Conservation (phyloP, 768 basidiomycete genomes). For the Termitomyces eurrhizus region DNA sequence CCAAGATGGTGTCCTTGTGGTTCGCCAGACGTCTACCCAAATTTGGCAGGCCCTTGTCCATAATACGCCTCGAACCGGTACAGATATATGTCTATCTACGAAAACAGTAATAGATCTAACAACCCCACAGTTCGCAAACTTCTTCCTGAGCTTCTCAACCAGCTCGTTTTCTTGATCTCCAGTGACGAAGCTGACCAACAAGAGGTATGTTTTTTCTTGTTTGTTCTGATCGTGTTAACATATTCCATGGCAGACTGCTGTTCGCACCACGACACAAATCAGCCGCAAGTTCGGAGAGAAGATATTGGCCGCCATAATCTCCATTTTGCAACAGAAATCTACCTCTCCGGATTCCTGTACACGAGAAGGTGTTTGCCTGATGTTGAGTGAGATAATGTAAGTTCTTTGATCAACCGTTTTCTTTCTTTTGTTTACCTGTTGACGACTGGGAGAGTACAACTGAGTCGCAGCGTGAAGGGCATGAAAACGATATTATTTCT, state of each 20-base stretch:
- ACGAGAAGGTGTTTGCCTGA: slow-evolving; percentile 81
- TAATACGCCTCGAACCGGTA: slow-evolving; percentile 90
- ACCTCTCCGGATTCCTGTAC: slow-evolving; percentile 60
- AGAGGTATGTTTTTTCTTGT: slow-evolving; percentile 53
- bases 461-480: slow-evolving; percentile 78
- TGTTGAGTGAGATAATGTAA: slow-evolving; percentile 86
- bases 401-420: slow-evolving; percentile 19
- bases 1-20: slow-evolving; percentile 86
- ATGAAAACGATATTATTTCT: slow-evolving; percentile 84
- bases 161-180: slow-evolving; percentile 76
- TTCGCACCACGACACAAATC: slow-evolving; percentile 80
- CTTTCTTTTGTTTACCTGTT: not conserved
- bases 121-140: slow-evolving; percentile 72
- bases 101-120: not conserved
- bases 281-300: slow-evolving; percentile 96
- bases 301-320: slow-evolving; percentile 79
- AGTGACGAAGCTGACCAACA: slow-evolving; percentile 81
- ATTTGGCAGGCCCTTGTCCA: slow-evolving; percentile 99
- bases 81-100: slow-evolving; percentile 9
- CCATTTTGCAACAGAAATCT: slow-evolving; percentile 67
- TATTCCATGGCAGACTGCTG: slow-evolving; percentile 64
- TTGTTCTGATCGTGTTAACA: not conserved
- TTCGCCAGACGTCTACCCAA: slow-evolving; percentile 87
- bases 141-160: slow-evolving; percentile 75
- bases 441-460: slow-evolving; percentile 70